Conservation (phyloP, 75 land plant species). For the Chamaecyparis obtusa region DNA sequence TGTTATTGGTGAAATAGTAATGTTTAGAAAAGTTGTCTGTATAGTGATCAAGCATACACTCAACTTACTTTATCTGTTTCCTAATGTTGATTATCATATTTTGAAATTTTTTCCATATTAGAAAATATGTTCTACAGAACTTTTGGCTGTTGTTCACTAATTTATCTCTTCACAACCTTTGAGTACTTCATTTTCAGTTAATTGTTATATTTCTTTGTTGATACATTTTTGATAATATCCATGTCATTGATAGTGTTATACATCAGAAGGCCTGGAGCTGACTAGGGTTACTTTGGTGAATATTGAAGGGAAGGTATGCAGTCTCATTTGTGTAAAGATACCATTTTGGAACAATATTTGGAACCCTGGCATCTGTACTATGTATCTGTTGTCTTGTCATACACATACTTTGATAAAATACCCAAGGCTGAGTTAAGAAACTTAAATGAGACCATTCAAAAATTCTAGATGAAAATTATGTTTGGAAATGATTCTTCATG, state of each 20-base stretch:
- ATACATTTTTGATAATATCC: conserved; percentile 8
- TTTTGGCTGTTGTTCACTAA: not conserved
- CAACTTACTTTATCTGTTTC: not conserved
- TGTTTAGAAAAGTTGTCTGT: not conserved
- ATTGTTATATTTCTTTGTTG: not conserved
- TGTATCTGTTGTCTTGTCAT: not conserved
- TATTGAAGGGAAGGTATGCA: conserved; percentile 55
- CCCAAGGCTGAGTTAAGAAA: not conserved
- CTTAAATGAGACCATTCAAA: not conserved
- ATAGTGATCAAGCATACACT: not conserved
- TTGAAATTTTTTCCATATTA: not conserved
- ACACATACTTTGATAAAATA: not conserved
- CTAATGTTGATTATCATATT: not conserved
- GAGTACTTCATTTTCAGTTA: not conserved
- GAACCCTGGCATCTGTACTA: not conserved
- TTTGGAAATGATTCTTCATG: not conserved
- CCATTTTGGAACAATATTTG: not conserved
- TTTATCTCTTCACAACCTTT: not conserved
- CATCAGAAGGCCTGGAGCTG: conserved; percentile 79
- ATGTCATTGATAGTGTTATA: conserved; percentile 56
- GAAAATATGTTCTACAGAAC: not conserved
- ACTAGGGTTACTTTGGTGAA: conserved; percentile 83
- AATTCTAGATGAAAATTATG: not conserved
- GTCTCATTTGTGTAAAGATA: not conserved
- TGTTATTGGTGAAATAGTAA: not conserved